Evolutionary conservation across 169 alveolate species (phyloP).

Genomic region (Amoebophrya sp.): DNA sequence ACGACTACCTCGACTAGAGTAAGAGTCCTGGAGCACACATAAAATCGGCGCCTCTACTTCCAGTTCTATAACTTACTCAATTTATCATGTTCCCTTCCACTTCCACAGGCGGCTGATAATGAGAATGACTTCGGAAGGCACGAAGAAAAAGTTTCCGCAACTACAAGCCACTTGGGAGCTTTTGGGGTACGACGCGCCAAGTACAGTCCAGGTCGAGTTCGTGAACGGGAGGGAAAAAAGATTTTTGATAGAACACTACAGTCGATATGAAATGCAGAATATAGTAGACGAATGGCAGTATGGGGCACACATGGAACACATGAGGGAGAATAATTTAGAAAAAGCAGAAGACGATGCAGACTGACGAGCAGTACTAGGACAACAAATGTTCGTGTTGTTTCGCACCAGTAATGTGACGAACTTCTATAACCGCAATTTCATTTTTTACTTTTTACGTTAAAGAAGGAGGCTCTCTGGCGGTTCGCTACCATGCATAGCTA

Average conservation of each 20-base stretch:
- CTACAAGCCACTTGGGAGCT: conserved; percentile 37
- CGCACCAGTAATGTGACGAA: too few relatives aligned
- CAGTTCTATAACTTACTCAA: too few relatives aligned
- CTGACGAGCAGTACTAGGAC: too few relatives aligned
- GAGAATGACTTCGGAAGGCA: conserved; percentile 21
- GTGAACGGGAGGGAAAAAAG: neutral
- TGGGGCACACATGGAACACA: neutral
- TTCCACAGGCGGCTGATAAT: conserved; percentile 31
- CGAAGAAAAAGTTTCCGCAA: conserved; percentile 35
- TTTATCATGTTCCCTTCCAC: too few relatives aligned
- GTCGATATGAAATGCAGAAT: neutral
- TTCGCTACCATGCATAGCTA: too few relatives aligned
- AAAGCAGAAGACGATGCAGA: neutral
- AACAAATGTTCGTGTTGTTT: too few relatives aligned
- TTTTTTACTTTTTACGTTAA: too few relatives aligned
- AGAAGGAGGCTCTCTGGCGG: too few relatives aligned
- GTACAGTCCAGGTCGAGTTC: neutral
- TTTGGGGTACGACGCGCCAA: conserved; percentile 39
- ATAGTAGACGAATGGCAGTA: conserved; percentile 16
- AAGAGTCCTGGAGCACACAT: too few relatives aligned
- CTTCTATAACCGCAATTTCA: too few relatives aligned
- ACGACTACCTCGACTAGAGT: too few relatives aligned
- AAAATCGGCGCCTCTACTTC: too few relatives aligned
- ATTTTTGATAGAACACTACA: neutral
- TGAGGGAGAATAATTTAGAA: neutral